Base-by-base conservation (phyloP, 2,329 filamentous ascomycete genomes). In the Penicillium sp. region DNA sequence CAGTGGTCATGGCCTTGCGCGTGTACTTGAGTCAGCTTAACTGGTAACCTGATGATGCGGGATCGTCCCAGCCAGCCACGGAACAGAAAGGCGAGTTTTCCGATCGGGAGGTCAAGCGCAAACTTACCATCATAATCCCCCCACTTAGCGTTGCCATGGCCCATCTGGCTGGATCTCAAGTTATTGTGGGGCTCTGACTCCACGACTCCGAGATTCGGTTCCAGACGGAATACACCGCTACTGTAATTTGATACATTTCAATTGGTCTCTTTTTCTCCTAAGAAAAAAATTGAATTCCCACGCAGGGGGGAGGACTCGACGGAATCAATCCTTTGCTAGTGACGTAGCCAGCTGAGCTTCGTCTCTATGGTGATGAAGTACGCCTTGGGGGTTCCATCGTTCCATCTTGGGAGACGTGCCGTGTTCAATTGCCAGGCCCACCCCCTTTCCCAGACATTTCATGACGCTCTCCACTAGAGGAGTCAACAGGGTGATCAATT, bases 1-100 rank as follows among this genome's bases (percentile, higher is more conserved):
- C 47, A 52, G 35, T 31, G 8, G 14, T 8, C 22, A 19, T 27
- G 13, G 13, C 3, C 14, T 13, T 19, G 47, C 24, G 31, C 14
- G 16, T 22, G 1, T 22, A 48, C 5, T 24, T 21, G n/a, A 22
- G 5, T 19, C 26, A 48, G 26, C 22, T n/a, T 21, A 24, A 13
- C 13, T 27, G 3, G 29, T 44, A 45, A 48, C 57, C 50, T 49
- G 55, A 53, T 55, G n/a, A 46, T 48, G 35, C 48, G 55, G 16
- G 55, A 60, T 55, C 49, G 45, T 53, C 52, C 48, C 59, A 62
- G 55, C 60, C 55, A 62, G 60, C 60, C 60, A 62, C 55, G 48
- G 33, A 11, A 31, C 11, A 31, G 29, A 41, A 24, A 19, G 13
- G 27, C 9, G 24, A 43, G 19, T 33, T 33, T 22, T 35, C 27